These are phyloP conservation scores for Phragmites australis DNA, from an alignment of 176 grass and related monocot genomes.

Conservation along the genomic window DNA sequence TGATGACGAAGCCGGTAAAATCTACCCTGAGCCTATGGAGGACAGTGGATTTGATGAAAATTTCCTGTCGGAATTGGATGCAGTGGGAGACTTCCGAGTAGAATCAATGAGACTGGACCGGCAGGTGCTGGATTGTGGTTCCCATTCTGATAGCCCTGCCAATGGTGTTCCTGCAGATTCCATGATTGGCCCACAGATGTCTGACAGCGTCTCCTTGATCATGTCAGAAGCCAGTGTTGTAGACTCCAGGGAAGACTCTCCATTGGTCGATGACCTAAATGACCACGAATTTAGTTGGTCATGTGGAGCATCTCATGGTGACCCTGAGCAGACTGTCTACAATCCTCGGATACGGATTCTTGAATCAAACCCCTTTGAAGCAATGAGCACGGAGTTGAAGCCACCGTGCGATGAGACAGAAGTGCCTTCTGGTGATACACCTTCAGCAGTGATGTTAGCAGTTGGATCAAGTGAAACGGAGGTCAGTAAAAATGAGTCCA, in stretches of 20 bases:
- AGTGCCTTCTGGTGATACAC: slow-evolving; percentile 9
- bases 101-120: slow-evolving; percentile 46
- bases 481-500: not conserved
- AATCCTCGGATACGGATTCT: slow-evolving; percentile 66
- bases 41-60: slow-evolving; percentile 63
- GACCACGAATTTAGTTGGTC: slow-evolving; percentile 46
- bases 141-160: slow-evolving; percentile 7
- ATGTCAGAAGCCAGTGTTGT: slow-evolving; percentile 24
- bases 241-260: slow-evolving; percentile 31
- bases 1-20: slow-evolving; percentile 70
- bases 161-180: slow-evolving; percentile 31
- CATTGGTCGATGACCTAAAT: slow-evolving; percentile 23
- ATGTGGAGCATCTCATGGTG: slow-evolving; percentile 42
- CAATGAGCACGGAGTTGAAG: slow-evolving; percentile 45
- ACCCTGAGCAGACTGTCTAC: slow-evolving; percentile 83
- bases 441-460: slow-evolving; percentile 14
- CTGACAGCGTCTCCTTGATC: slow-evolving; percentile 23
- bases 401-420: slow-evolving; percentile 31
- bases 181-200: slow-evolving; percentile 28
- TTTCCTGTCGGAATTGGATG: slow-evolving; percentile 73
- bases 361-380: slow-evolving; percentile 53
- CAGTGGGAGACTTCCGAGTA: slow-evolving; percentile 67
- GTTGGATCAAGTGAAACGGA: slow-evolving; percentile 29
- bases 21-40: slow-evolving; percentile 66
- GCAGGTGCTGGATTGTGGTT: slow-evolving; percentile 32